Conservation (phyloP, 225 moss, liverwort and hornwort species). For the Straminergon stramineum region DNA sequence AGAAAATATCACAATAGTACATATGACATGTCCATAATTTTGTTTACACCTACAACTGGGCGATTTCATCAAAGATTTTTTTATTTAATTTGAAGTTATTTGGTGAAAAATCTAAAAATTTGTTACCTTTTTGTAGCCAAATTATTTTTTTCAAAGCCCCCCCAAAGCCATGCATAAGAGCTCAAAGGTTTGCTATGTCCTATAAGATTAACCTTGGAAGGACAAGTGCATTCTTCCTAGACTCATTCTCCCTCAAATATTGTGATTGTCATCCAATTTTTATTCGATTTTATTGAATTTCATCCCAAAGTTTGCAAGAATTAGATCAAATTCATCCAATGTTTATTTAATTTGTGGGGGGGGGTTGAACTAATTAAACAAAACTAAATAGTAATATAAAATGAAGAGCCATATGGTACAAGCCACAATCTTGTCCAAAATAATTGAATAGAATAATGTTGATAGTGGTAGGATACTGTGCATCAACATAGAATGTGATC, state of each 20-base stretch:
- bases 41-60: no score
- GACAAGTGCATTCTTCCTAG: no score
- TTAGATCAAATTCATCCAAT: background rate
- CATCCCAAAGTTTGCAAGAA: background rate
- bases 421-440: background rate
- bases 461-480: background rate
- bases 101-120: no score
- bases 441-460: background rate
- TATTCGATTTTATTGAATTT: background rate
- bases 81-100: no score
- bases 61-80: no score
- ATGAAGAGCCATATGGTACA: background rate
- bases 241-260: background rate
- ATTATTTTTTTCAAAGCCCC: no score
- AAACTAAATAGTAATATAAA: background rate
- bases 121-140: no score
- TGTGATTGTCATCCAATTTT: background rate
- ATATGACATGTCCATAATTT: no score
- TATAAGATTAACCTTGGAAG: no score
- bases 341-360: background rate
- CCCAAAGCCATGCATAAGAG: no score
- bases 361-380: background rate
- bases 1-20: no score
- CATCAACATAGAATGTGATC: background rate
- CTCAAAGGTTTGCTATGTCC: no score